Evolutionary conservation across 2,329 filamentous ascomycete genomes (phyloP).

Genomic region (Exophiala lecanii-corni): DNA sequence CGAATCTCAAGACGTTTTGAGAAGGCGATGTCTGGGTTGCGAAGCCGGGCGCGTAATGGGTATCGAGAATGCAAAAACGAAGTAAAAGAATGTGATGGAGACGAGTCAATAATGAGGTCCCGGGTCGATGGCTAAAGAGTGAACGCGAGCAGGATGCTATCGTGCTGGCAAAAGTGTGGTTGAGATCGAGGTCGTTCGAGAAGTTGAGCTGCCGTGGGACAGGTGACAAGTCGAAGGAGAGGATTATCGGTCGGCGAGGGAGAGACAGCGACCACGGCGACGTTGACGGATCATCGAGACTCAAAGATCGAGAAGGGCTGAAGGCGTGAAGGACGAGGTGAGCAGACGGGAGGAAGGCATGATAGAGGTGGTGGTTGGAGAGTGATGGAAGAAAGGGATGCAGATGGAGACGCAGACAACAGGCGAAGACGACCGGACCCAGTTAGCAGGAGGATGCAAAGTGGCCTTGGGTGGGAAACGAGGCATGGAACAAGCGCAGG

Average conservation of each 20-base stretch:
- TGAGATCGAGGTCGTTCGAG: slow-evolving; percentile 7
- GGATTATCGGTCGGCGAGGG: slow-evolving; percentile 26
- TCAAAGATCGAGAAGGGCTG: slow-evolving; percentile 17
- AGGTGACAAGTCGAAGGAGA: slow-evolving; percentile 20
- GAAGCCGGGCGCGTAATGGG: neutral
- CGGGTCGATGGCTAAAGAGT: slow-evolving; percentile 8
- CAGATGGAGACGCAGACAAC: too few species aligned
- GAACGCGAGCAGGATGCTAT: slow-evolving; percentile 22
- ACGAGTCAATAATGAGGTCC: neutral
- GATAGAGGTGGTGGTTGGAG: neutral
- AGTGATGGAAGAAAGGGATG: neutral
- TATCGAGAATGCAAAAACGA: neutral
- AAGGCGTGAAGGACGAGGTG: neutral
- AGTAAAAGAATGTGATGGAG: slow-evolving; percentile 11
- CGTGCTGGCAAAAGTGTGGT: slow-evolving; percentile 21
- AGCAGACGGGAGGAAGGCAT: neutral
- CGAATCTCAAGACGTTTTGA: too few species aligned
- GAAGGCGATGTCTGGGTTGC: neutral
- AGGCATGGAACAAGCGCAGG: slow-evolving; percentile 6
- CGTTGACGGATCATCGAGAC: slow-evolving; percentile 27
- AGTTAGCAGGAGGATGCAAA: too few species aligned
- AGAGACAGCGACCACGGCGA: slow-evolving; percentile 29
- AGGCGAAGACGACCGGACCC: too few species aligned
- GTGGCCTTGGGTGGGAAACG: neutral
- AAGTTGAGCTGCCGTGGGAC: slow-evolving; percentile 8